Evolutionary conservation across 257 asterid species (phyloP).

Genomic region (Solanum raphanifolium): DNA sequence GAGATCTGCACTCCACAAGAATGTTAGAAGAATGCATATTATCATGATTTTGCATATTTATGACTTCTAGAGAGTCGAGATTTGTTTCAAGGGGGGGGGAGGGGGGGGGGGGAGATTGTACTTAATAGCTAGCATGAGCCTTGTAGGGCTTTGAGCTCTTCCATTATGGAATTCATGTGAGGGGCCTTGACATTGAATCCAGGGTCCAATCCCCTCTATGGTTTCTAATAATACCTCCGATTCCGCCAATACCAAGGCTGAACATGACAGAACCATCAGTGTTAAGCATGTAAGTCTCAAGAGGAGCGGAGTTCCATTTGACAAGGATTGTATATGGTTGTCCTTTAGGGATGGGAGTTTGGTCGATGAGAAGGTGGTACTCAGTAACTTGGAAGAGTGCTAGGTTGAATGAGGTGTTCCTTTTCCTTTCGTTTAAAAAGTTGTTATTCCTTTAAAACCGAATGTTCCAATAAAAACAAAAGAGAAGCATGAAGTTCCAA

Average conservation of each 20-base stretch:
- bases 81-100: not conserved
- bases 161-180: not conserved
- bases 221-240: not conserved
- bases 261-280: not conserved
- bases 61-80: too few species aligned
- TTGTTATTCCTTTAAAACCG: too few species aligned
- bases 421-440: too few species aligned
- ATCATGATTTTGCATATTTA: not conserved
- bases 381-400: not conserved
- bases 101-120: not conserved
- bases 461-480: too few species aligned
- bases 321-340: too few species aligned
- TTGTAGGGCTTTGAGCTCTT: not conserved
- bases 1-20: not conserved
- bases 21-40: not conserved
- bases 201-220: not conserved
- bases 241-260: too few species aligned
- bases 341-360: not conserved
- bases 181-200: not conserved
- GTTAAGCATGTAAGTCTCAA: not conserved
- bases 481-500: too few species aligned
- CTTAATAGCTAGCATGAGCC: not conserved
- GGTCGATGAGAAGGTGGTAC: not conserved
- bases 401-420: too few species aligned
- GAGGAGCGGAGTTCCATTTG: not conserved